Percentiles rank a stretch among this genome's conserved stretches.
Conservation (phyloP, 2,329 filamentous ascomycete species). For the Huntiella moniliformis region DNA sequence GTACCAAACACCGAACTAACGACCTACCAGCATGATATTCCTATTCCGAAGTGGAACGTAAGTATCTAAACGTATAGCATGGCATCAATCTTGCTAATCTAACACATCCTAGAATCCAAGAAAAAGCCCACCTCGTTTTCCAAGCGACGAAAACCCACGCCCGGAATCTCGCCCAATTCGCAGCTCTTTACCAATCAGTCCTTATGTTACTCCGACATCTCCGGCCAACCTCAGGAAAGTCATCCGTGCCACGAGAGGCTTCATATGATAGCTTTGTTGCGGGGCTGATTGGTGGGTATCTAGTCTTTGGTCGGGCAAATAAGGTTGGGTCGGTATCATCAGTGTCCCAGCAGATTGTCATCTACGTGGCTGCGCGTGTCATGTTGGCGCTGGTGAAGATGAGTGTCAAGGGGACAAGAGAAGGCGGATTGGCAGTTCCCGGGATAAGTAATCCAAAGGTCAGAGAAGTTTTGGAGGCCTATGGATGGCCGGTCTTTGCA, state of each 20-base stretch:
- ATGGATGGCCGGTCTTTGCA: conserved; percentile 87
- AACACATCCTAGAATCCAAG: conserved; percentile 32
- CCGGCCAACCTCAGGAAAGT: conserved; percentile 36
- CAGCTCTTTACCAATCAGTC: conserved; percentile 69
- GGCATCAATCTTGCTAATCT: not conserved
- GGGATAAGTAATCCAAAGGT: conserved; percentile 23
- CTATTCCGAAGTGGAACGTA: conserved; percentile 84
- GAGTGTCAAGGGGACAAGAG: conserved; percentile 39
- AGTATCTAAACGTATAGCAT: conserved; percentile 17
- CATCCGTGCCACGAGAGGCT: conserved; percentile 24
- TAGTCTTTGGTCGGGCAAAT: conserved; percentile 61
- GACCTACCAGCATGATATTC: conserved; percentile 60
- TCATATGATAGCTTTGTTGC: conserved; percentile 72
- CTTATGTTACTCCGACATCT: conserved; percentile 56
- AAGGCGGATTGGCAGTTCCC: conserved; percentile 29
- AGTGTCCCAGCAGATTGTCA: conserved; percentile 91
- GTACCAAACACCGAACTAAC: conserved; percentile 2
- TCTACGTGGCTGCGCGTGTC: conserved; percentile 92
- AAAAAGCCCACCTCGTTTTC: conserved; percentile 62
- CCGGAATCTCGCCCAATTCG: conserved; percentile 78
- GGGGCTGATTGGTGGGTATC: conserved; percentile 75
- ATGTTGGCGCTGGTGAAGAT: conserved; percentile 68
- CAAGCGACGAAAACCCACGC: conserved; percentile 82
- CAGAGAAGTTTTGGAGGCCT: conserved; percentile 33
- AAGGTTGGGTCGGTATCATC: conserved; percentile 53